Conservation (phyloP, 768 basidiomycete genomes). For the Rhodotorula toruloides region DNA sequence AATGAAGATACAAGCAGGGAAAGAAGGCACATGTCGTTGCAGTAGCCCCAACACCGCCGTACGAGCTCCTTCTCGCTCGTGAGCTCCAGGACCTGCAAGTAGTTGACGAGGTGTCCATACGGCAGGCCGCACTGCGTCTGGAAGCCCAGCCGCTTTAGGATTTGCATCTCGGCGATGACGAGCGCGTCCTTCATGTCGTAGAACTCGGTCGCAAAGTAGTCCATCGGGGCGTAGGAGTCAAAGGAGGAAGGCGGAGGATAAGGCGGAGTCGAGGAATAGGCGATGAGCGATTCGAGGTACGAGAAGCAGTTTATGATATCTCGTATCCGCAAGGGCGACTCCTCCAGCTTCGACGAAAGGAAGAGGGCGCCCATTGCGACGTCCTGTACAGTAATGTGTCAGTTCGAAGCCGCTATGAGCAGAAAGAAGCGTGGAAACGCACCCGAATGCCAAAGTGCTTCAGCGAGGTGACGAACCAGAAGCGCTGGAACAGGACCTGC, state of each 20-base stretch:
- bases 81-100: constrained; percentile 82
- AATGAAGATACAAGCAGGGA: not conserved
- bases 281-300: constrained; percentile 56
- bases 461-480: constrained; percentile 93
- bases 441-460: constrained; percentile 91
- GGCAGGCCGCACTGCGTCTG: constrained; percentile 88
- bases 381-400: constrained; percentile 54
- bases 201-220: constrained; percentile 79
- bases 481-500: constrained; percentile 90
- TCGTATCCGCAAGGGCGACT: constrained; percentile 82
- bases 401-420: too few species aligned
- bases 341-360: constrained; percentile 86
- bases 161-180: constrained; percentile 94
- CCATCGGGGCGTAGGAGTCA: constrained; percentile 67
- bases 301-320: constrained; percentile 94
- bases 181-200: constrained; percentile 92
- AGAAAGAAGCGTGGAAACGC: constrained; percentile 45
- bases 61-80: constrained; percentile 66
- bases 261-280: constrained; percentile 22
- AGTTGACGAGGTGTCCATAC: constrained; percentile 91
- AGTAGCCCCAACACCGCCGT: constrained; percentile 80
- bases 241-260: constrained; percentile 8
- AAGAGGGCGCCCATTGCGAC: constrained; percentile 80
- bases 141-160: constrained; percentile 91
- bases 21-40: constrained; percentile 82